Evolutionary conservation across 495 filamentous ascomycete genomes (phyloP).

Genomic region (Hyaloscypha variabilis): DNA sequence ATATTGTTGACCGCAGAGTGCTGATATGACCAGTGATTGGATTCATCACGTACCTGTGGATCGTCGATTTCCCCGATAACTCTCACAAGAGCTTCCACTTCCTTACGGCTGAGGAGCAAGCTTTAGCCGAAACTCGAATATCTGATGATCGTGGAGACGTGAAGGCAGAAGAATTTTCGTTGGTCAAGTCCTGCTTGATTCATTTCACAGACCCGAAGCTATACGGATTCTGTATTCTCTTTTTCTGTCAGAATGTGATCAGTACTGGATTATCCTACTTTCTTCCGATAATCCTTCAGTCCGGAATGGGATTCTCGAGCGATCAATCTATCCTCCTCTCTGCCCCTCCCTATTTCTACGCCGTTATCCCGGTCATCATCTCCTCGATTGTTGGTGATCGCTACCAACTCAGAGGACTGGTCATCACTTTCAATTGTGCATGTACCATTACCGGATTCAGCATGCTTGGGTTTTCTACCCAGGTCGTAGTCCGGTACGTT

Average conservation of each 20-base stretch:
- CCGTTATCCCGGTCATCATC: slow-evolving; percentile 68
- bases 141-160: slow-evolving; percentile 68
- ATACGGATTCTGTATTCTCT: slow-evolving; percentile 72
- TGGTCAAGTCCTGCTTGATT: slow-evolving; percentile 52
- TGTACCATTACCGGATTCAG: slow-evolving; percentile 73
- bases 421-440: slow-evolving; percentile 75
- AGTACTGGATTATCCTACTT: slow-evolving; percentile 71
- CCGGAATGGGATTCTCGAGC: slow-evolving; percentile 70
- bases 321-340: slow-evolving; percentile 70
- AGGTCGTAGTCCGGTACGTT: slow-evolving; percentile 71
- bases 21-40: slow-evolving; percentile 69
- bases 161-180: slow-evolving; percentile 60
- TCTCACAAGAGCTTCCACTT: slow-evolving; percentile 63
- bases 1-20: slow-evolving; percentile 19
- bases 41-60: slow-evolving; percentile 74
- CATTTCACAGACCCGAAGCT: slow-evolving; percentile 70
- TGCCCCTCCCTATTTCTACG: slow-evolving; percentile 78
- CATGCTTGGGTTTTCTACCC: slow-evolving; percentile 70
- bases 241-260: slow-evolving; percentile 75
- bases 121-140: slow-evolving; percentile 59
- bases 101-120: slow-evolving; percentile 59
- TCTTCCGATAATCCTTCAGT: slow-evolving; percentile 71
- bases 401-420: slow-evolving; percentile 64
- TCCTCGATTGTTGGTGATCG: slow-evolving; percentile 70
- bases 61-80: slow-evolving; percentile 79